Percentiles rank a stretch among this genome's conserved stretches.
Evolutionary conservation across 805 yeast species (phyloP).

Genomic region (Monosporozyma aquatica): DNA sequence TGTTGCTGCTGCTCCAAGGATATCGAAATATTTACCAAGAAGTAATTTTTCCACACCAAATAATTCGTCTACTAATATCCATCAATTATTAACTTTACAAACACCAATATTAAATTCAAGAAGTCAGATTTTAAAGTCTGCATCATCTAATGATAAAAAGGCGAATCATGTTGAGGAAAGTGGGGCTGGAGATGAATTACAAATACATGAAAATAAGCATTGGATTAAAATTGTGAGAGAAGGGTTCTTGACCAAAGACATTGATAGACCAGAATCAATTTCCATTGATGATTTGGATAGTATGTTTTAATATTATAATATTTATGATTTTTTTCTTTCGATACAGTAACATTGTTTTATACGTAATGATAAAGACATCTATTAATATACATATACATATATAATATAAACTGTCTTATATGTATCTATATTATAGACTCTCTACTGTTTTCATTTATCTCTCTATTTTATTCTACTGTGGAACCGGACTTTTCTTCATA

Average conservation of each 20-base stretch:
- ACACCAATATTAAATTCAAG: constrained; percentile 16
- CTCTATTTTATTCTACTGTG: too few species aligned
- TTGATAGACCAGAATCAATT: constrained; percentile 69
- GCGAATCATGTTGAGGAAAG: too few species aligned
- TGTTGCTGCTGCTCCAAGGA: constrained; percentile 77
- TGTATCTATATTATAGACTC: too few species aligned
- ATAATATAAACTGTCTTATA: too few species aligned
- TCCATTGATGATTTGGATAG: constrained; percentile 60
- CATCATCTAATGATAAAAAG: constrained; percentile 15
- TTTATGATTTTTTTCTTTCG: not conserved
- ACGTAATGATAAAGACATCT: not conserved
- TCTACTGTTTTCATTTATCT: too few species aligned
- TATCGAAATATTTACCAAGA: constrained; percentile 43
- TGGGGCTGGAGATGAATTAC: too few species aligned
- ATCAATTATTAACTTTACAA: constrained; percentile 28
- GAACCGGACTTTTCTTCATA: too few species aligned
- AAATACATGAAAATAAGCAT: not conserved
- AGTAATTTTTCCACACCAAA: constrained; percentile 6
- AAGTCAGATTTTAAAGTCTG: constrained; percentile 32
- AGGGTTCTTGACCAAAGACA: constrained; percentile 71
- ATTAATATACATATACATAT: too few species aligned
- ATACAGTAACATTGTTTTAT: not conserved
- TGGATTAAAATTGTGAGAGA: constrained; percentile 70
- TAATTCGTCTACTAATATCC: constrained; percentile 28
- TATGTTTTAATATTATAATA: constrained; percentile 29